Conservation (phyloP, 768 basidiomycete species). For the Tulasnella sp. region DNA sequence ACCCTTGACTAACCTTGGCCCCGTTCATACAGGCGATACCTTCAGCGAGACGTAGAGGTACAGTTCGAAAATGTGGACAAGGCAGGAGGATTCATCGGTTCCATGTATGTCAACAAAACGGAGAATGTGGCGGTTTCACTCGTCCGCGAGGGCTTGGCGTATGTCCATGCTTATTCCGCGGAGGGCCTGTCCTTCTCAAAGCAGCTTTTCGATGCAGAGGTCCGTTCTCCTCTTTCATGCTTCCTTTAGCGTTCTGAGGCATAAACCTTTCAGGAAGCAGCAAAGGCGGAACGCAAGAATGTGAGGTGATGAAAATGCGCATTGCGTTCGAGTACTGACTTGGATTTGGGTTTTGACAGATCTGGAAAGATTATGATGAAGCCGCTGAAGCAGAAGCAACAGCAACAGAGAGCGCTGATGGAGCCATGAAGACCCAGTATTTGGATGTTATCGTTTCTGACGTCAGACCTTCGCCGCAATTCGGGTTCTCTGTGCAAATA, state of each 20-base stretch:
- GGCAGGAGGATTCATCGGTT: constrained; percentile 88
- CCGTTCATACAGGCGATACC: constrained; percentile 40
- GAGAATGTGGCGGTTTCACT: constrained; percentile 81
- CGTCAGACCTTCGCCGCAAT: constrained; percentile 56
- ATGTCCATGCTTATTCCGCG: constrained; percentile 78
- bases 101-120: constrained; percentile 70
- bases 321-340: not conserved
- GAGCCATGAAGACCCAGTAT: constrained; percentile 63
- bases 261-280: constrained; percentile 45
- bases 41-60: constrained; percentile 94
- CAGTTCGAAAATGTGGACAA: constrained; percentile 86
- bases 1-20: not conserved
- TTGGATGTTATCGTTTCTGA: constrained; percentile 88
- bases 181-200: constrained; percentile 67
- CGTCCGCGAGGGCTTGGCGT: constrained; percentile 75
- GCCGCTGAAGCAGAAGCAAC: constrained; percentile 33
- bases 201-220: constrained; percentile 78
- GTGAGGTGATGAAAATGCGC: constrained; percentile 34
- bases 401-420: constrained; percentile 34
- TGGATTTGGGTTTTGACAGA: constrained; percentile 33
- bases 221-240: constrained; percentile 22
- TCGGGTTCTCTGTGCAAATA: constrained; percentile 86
- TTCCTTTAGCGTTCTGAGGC: not conserved
- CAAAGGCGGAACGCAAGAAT: constrained; percentile 65
- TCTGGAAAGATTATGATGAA: constrained; percentile 68